Base-by-base conservation (phyloP, 2,329 filamentous ascomycete species). In the Aspergillus sojae region DNA sequence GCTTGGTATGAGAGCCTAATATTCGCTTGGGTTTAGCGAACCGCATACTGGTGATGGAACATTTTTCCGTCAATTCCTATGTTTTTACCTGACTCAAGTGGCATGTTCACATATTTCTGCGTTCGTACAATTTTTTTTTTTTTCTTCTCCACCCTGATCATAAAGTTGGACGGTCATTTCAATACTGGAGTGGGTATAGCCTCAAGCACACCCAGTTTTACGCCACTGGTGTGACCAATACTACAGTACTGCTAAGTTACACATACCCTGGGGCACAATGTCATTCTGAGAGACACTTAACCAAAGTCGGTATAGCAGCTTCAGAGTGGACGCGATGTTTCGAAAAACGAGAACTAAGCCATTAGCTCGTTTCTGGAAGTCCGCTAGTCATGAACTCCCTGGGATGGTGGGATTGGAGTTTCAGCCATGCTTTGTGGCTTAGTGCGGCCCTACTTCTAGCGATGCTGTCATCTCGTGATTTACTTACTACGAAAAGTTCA, bases 331-430 rank as follows among this genome's bases (percentile, higher is more conserved):
- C 50, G 10, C 57, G 11, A 9, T 59, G 58, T 54, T 53, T 60
- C 32, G 32, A 43, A 61, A 61, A 34, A 30, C 36, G 46, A 39
- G 26, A 32, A 53, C 54, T 57, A 62, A 52, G 36, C 16, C 39
- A 30, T 63, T 67, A 65, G 66, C 62, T 60, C 34, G 58, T 57
- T 68, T 68, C 68, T 68, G 67, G 68, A 68, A 68, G 63, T 57
- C 62, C 57, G 58, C 61, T 58, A 52, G 59, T 65, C 55, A 59
- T 21, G 64, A 67, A 57, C 54, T 62, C 48, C 30, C 32, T 34
- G 45, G 53, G 30, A 46, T 21, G 53, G 28, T 54, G 43, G 46
- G n/a, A 61, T 46, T 26, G 52, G 19, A 19, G 67, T 69, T 68
- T 69, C 65, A 68, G 62, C 64, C 58, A 55, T 60, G 62, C 65